Evolutionary conservation across 139 green algal genomes (phyloP).

Genomic region (Volvox africanus): DNA sequence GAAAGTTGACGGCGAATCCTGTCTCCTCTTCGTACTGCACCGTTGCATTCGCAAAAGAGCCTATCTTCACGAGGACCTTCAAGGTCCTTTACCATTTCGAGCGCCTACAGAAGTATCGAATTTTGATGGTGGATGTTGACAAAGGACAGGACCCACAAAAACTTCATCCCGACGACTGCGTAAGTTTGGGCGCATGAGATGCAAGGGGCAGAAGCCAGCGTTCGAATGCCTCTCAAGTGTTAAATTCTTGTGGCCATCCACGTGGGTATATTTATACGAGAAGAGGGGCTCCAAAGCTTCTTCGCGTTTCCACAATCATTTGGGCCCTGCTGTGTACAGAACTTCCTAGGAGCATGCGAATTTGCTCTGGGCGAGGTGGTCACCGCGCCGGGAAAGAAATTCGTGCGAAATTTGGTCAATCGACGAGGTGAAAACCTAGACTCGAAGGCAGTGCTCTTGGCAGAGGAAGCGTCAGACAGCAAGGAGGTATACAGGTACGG

Average conservation of each 20-base stretch:
- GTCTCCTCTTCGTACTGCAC: too few species aligned
- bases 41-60: conserved; percentile 26
- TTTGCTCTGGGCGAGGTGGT: conserved; percentile 44
- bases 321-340: conserved; percentile 20
- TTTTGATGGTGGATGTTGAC: conserved; percentile 60
- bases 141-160: conserved; percentile 41
- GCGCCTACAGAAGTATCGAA: conserved; percentile 48
- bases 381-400: background rate
- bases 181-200: background rate
- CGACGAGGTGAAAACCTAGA: background rate
- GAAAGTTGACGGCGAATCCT: too few species aligned
- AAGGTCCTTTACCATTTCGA: conserved; percentile 59
- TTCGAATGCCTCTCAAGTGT: background rate
- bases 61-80: conserved; percentile 49
- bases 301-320: too few species aligned
- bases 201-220: background rate
- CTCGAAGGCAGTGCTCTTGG: background rate
- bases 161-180: conserved; percentile 41
- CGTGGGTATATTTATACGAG: too few species aligned
- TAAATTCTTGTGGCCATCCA: background rate
- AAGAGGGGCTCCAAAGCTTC: too few species aligned
- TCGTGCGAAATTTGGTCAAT: background rate
- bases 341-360: conserved; percentile 56
- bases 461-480: conserved; percentile 25
- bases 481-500: conserved; percentile 35